Evolutionary conservation across 495 filamentous ascomycete genomes (phyloP).

Genomic region (Lophiostoma macrostomum): DNA sequence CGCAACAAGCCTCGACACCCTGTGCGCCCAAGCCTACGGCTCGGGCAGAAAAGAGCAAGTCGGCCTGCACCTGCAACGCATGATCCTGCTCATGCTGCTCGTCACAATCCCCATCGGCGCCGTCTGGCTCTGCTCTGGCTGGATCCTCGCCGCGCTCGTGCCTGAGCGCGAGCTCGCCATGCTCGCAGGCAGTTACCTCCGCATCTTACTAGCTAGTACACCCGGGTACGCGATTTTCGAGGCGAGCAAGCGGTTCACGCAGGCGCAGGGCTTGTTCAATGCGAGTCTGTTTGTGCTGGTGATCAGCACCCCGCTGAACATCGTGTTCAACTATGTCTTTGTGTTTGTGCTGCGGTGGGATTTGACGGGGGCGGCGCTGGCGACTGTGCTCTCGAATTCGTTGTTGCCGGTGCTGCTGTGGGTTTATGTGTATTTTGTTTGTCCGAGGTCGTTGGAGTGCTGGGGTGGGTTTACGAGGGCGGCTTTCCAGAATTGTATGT

Average conservation of each 20-base stretch:
- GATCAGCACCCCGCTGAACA: conserved; percentile 30
- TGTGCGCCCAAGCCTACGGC: conserved; percentile 38
- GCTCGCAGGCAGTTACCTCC: conserved; percentile 29
- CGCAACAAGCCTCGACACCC: conserved; percentile 34
- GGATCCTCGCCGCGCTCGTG: conserved; percentile 25
- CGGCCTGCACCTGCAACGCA: conserved; percentile 33
- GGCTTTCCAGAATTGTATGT: conserved; percentile 31
- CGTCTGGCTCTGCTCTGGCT: conserved; percentile 30
- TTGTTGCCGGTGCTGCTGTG: conserved; percentile 29
- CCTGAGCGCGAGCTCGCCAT: conserved; percentile 26
- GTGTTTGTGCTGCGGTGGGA: conserved; percentile 30
- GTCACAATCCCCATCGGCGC: conserved; percentile 31
- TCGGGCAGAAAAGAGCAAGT: conserved; percentile 28
- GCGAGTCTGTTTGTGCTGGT: conserved; percentile 29
- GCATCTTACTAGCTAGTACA: conserved; percentile 25
- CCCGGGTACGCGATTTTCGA: conserved; percentile 35
- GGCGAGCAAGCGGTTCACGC: conserved; percentile 34
- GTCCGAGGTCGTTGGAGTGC: conserved; percentile 23
- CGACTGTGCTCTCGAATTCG: conserved; percentile 26
- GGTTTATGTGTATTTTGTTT: conserved; percentile 25
- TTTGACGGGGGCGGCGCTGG: conserved; percentile 30
- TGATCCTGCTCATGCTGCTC: conserved; percentile 27
- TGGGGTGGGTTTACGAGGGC: conserved; percentile 28
- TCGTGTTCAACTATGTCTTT: conserved; percentile 32
- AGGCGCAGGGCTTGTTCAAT: conserved; percentile 36